These are phyloP conservation scores for Metarhizium robertsii DNA, from an alignment of 2,329 filamentous ascomycete genomes.

Conservation along the genomic window DNA sequence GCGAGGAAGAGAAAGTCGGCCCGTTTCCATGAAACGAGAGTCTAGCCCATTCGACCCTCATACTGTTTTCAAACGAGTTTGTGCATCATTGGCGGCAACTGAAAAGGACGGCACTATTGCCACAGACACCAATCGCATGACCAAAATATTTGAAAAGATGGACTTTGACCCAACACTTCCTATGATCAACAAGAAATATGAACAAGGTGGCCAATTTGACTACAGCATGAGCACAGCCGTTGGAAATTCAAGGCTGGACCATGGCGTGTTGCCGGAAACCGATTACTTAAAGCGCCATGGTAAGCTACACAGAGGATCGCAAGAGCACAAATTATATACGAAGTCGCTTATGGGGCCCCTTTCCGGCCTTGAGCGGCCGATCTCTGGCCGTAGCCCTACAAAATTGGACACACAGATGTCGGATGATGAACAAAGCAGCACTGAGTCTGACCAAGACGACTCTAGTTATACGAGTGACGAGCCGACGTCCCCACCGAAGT, in stretches of 20 bases:
- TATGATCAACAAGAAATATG: slow-evolving; percentile 49
- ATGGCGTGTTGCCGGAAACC: slow-evolving; percentile 32
- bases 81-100: slow-evolving; percentile 31
- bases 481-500: slow-evolving; percentile 39
- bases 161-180: slow-evolving; percentile 44
- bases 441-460: slow-evolving; percentile 47
- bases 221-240: slow-evolving; percentile 25
- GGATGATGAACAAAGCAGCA: slow-evolving; percentile 39
- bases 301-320: slow-evolving; percentile 28
- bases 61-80: slow-evolving; percentile 49
- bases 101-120: slow-evolving; percentile 11
- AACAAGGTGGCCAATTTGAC: slow-evolving; percentile 45
- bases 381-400: slow-evolving; percentile 23
- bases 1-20: slow-evolving; percentile 20
- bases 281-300: slow-evolving; percentile 39
- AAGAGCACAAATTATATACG: slow-evolving; percentile 14
- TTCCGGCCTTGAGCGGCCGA: slow-evolving; percentile 15
- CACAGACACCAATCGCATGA: slow-evolving; percentile 22
- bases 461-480: slow-evolving; percentile 40
- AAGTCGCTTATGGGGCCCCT: slow-evolving; percentile 18
- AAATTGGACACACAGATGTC: slow-evolving; percentile 28
- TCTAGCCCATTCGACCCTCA: slow-evolving; percentile 49
- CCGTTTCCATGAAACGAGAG: slow-evolving; percentile 35
- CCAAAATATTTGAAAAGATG: slow-evolving; percentile 44
- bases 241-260: slow-evolving; percentile 18